Percentiles rank a stretch among this genome's conserved stretches.
phyloP scores from a whole-genome alignment of 176 grass and related monocot species.

The Melocanna baccifera region DNA sequence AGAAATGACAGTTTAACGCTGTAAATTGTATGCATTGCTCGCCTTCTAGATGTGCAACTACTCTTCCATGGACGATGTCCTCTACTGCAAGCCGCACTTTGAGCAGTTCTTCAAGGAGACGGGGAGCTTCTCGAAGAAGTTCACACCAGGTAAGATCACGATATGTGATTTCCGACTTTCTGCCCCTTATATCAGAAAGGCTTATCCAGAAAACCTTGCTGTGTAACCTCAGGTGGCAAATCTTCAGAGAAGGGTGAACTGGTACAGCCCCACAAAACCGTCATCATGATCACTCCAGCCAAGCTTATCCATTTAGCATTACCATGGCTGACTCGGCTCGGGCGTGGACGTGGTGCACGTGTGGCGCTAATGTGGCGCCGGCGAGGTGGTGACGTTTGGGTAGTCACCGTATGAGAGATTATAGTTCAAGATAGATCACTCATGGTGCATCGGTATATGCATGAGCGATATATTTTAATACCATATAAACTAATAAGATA shows the following conservation, averaged over 20 bases:
- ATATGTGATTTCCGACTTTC: neutral
- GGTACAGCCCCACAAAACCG: constrained; percentile 36
- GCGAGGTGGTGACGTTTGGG: too few relatives aligned
- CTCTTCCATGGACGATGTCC: constrained; percentile 91
- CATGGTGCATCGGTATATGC: too few relatives aligned
- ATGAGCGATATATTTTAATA: too few relatives aligned
- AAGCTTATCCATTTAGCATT: neutral
- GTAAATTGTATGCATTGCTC: neutral
- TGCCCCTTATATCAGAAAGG: neutral
- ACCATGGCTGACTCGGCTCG: too few relatives aligned
- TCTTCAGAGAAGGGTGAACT: constrained; percentile 62
- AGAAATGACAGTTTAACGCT: neutral
- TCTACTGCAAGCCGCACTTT: constrained; percentile 98
- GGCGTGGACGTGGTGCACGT: too few relatives aligned
- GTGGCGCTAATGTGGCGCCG: too few relatives aligned
- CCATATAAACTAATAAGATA: too few relatives aligned
- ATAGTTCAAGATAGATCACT: too few relatives aligned
- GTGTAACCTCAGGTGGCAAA: constrained; percentile 41
- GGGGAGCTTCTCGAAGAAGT: constrained; percentile 87
- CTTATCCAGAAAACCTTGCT: constrained; percentile 7
- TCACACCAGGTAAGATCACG: constrained; percentile 44
- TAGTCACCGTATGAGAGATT: too few relatives aligned
- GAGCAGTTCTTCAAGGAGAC: constrained; percentile 99
- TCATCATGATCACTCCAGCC: neutral
- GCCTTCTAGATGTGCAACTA: constrained; percentile 82